Base-by-base conservation (phyloP, 116 monocot genomes). In the Iris pallida region DNA sequence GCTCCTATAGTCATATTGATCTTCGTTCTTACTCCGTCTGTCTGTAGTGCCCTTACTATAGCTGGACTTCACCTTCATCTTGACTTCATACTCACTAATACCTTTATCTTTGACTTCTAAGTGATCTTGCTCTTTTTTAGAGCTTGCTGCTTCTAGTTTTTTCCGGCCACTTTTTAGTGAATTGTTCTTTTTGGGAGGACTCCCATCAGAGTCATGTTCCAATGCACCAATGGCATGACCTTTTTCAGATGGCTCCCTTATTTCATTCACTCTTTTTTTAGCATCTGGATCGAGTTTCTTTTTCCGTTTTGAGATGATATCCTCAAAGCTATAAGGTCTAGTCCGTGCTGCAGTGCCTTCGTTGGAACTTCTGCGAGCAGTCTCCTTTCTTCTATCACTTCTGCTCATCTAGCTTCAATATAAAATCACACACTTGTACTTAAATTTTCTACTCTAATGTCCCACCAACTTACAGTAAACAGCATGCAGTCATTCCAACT, bases 261-360 rank as follows among this genome's bases (percentile, higher is more conserved):
- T 42, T 20, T 75, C 66, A 47, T 10, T 11, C 42, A 17, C 18
- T 59, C 45, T 61, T 18, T 45, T 73, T 57, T 79, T 78, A 60
- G 52, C 43, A 44, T 76, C 74, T 49, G 68, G 52, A 53, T 19
- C 49, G 12, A 58, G 44, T 73, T 83, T 87, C 66, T 82, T 81
- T 58, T 78, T 86, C 69, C 97, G 85, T 75, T 81, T 85, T 54
- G 68, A 68, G 83, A 97, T 81, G 45, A 92, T 79, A n/a, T 97
- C 81, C 42, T 87, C 85, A 78, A 85, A 75, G 70, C 85, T 85
- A 45, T 92, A 55, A 70, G 97, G 85, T 44, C 97, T 85, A 65
- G 90, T 92, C 14, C 97, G 72, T 66, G 97, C 97, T 69, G 92
- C 48, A 46, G 97, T 90, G 43, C 85, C 87, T 73, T 83, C 86